phyloP scores from a whole-genome alignment of 2,329 filamentous ascomycete species.

The Dactylellina parvicollis region DNA sequence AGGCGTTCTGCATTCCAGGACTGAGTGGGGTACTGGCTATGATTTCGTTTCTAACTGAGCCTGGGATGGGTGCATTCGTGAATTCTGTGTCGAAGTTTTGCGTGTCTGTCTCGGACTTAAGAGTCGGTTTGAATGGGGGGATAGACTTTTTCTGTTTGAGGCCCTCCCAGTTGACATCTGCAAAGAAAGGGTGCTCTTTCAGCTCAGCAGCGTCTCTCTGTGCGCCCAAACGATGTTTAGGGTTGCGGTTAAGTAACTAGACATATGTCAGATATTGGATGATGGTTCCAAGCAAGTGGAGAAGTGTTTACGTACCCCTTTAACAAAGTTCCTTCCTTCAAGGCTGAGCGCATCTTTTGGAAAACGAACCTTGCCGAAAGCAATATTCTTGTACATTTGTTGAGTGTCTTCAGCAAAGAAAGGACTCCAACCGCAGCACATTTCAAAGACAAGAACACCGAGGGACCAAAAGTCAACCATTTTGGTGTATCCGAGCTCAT shows the following conservation, averaged over 20 bases:
- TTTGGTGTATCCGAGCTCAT: constrained; percentile 97
- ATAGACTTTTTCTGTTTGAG: constrained; percentile 90
- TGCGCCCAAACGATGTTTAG: constrained; percentile 91
- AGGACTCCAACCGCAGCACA: constrained; percentile 99
- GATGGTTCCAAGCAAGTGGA: not conserved
- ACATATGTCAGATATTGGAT: constrained; percentile 3
- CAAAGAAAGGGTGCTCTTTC: constrained; percentile 93
- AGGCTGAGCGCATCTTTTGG: constrained; percentile 92
- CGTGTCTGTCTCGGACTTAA: constrained; percentile 94
- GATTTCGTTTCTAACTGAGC: constrained; percentile 81
- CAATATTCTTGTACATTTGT: constrained; percentile 99
- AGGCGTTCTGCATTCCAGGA: constrained; percentile 96
- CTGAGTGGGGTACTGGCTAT: constrained; percentile 90
- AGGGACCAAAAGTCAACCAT: constrained; percentile 99
- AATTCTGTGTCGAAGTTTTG: constrained; percentile 99
- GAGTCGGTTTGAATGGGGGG: constrained; percentile 95
- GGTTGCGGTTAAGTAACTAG: constrained; percentile 87
- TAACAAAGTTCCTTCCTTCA: constrained; percentile 97
- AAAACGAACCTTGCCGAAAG: constrained; percentile 97
- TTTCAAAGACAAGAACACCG: constrained; percentile 96
- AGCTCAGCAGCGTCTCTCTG: constrained; percentile 91
- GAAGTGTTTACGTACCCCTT: constrained; percentile 68
- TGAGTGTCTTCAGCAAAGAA: constrained; percentile 99
- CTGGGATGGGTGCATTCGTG: constrained; percentile 88
- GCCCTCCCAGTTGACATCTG: constrained; percentile 90